Evolutionary conservation across 1,139 yeast genomes (phyloP).

Genomic region (Candida pseudocylindracea): DNA sequence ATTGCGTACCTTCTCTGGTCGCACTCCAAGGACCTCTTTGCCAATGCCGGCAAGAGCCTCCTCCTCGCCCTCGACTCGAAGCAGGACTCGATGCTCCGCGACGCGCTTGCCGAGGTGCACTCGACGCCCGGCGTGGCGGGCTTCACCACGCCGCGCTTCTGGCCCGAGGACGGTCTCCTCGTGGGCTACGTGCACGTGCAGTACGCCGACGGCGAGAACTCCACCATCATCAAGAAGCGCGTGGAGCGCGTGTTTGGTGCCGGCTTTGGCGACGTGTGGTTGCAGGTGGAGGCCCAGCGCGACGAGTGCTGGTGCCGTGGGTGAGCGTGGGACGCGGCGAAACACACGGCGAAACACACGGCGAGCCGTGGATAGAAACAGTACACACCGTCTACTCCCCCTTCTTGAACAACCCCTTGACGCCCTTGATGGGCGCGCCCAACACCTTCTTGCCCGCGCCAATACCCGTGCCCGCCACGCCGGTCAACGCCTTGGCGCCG

Average conservation of each 20-base stretch:
- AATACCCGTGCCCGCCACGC: too few relatives aligned
- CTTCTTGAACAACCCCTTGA: too few relatives aligned
- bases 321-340: too few relatives aligned
- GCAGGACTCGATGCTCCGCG: conserved; percentile 36
- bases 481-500: too few relatives aligned
- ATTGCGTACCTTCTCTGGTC: conserved; percentile 63
- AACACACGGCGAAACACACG: too few relatives aligned
- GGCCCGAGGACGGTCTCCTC: conserved; percentile 40
- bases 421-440: too few relatives aligned
- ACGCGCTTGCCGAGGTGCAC: conserved; percentile 42
- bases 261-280: conserved; percentile 21
- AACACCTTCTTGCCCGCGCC: too few relatives aligned
- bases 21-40: conserved; percentile 68
- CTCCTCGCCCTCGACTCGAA: conserved; percentile 34
- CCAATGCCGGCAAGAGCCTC: conserved; percentile 58
- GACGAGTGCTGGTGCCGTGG: conserved; percentile 38
- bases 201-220: conserved; percentile 43
- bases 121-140: conserved; percentile 63
- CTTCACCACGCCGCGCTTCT: conserved; percentile 74
- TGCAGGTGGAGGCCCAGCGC: conserved; percentile 36
- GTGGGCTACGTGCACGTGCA: conserved; percentile 52
- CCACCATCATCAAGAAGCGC: conserved; percentile 33
- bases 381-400: too few relatives aligned
- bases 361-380: too few relatives aligned
- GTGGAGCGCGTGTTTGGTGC: conserved; percentile 23